These are phyloP conservation scores for Asterophora parasitica DNA, from an alignment of 768 basidiomycete genomes.

Conservation along the genomic window DNA sequence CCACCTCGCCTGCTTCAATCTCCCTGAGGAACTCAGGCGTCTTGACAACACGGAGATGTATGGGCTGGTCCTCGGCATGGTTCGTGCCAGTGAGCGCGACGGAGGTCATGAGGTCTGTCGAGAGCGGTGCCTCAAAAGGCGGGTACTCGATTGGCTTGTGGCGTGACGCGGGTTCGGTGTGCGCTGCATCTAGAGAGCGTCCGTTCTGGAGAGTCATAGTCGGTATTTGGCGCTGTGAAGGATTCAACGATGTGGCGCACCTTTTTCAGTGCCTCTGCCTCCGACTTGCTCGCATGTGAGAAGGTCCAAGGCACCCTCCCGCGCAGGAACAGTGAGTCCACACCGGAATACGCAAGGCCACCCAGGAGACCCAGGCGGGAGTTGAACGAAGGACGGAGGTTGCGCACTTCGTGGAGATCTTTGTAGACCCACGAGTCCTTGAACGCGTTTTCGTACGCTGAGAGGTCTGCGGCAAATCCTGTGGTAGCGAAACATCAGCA, in stretches of 20 bases:
- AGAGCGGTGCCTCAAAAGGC: slow-evolving; percentile 79
- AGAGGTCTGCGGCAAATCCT: slow-evolving; percentile 52
- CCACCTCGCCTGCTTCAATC: slow-evolving; percentile 16
- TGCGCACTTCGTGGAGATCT: slow-evolving; percentile 87
- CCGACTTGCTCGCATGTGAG: slow-evolving; percentile 36
- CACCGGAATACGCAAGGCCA: slow-evolving; percentile 82
- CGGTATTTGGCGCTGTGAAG: background rate
- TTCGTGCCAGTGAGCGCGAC: slow-evolving; percentile 90
- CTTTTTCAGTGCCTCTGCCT: background rate
- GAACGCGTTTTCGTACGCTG: slow-evolving; percentile 63
- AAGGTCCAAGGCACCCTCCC: slow-evolving; percentile 94
- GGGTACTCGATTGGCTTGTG: slow-evolving; percentile 84
- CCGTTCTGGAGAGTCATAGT: slow-evolving; percentile 14
- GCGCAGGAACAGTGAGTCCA: slow-evolving; percentile 80
- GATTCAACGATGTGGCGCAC: slow-evolving; percentile 16
- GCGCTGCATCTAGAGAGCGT: slow-evolving; percentile 52
- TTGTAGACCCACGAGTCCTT: slow-evolving; percentile 78
- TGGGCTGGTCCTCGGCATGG: slow-evolving; percentile 93
- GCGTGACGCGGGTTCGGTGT: slow-evolving; percentile 62
- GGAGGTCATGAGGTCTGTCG: slow-evolving; percentile 90
- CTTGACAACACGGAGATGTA: slow-evolving; percentile 71
- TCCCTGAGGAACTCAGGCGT: slow-evolving; percentile 26
- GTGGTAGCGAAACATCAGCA: slow-evolving; percentile 3
- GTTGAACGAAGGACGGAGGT: slow-evolving; percentile 86
- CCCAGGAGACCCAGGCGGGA: slow-evolving; percentile 78